These are phyloP conservation scores for Debaryomyces udenii DNA, from an alignment of 1,139 yeast genomes.

Conservation along the genomic window DNA sequence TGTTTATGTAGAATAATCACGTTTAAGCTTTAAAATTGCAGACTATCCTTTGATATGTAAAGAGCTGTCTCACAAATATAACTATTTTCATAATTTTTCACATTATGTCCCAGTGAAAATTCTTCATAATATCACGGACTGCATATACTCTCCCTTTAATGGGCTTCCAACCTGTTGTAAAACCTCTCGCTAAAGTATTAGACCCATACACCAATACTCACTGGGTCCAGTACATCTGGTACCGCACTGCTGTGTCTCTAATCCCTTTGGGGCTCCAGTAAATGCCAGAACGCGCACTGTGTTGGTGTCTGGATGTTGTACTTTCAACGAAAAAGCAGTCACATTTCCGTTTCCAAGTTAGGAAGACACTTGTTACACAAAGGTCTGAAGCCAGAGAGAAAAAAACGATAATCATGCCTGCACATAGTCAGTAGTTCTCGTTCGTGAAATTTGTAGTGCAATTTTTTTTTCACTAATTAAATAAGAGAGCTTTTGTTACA, in stretches of 20 bases:
- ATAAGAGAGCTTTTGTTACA: slow-evolving; percentile 4
- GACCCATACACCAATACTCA: too few relatives aligned
- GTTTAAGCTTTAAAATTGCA: slow-evolving; percentile 55
- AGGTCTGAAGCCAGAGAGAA: background rate
- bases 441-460: slow-evolving; percentile 8
- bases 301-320: too few relatives aligned
- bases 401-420: slow-evolving; percentile 7
- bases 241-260: too few relatives aligned
- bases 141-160: too few relatives aligned
- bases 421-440: slow-evolving; percentile 4
- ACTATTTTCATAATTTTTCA: slow-evolving; percentile 6
- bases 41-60: slow-evolving; percentile 55
- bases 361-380: slow-evolving; percentile 2
- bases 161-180: too few relatives aligned
- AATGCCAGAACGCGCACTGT: background rate
- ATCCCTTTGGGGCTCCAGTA: too few relatives aligned
- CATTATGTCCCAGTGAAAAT: slow-evolving; percentile 15
- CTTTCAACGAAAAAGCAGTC: slow-evolving; percentile 19
- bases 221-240: too few relatives aligned
- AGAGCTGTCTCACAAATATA: background rate
- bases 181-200: too few relatives aligned
- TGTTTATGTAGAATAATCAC: slow-evolving; percentile 54
- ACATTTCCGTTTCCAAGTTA: slow-evolving; percentile 12
- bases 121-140: slow-evolving; percentile 2
- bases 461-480: slow-evolving; percentile 9